Evolutionary conservation across 129 eudicot species (phyloP).

Genomic region (Heracleum sosnowskyi): DNA sequence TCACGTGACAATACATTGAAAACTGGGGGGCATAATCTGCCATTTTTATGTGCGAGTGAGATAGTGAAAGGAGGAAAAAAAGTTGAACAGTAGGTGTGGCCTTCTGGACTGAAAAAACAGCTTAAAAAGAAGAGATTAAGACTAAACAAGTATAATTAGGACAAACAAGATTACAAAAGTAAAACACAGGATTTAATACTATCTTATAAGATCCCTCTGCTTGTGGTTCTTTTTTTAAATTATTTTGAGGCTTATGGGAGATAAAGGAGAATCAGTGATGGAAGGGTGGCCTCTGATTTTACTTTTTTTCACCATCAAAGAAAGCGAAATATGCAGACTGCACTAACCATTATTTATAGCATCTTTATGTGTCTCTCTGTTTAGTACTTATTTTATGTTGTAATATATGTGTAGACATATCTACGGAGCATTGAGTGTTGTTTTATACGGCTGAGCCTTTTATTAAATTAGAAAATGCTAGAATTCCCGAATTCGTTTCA

Average conservation of each 20-base stretch:
- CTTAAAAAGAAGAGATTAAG: conserved; percentile 7
- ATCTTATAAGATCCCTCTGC: neutral
- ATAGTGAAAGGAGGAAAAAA: neutral
- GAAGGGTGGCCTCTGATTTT: neutral
- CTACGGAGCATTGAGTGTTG: neutral
- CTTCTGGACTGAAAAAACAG: conserved; percentile 1
- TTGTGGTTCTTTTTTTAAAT: neutral
- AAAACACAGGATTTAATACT: neutral
- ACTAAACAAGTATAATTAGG: neutral
- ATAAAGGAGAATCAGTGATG: neutral
- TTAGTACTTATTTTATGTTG: neutral
- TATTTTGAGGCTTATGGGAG: conserved; percentile 5
- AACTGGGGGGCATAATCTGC: neutral
- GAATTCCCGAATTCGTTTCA: no score
- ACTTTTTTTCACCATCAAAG: neutral
- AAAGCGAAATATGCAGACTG: neutral
- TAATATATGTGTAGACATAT: neutral
- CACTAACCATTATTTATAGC: neutral
- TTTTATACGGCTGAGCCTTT: neutral
- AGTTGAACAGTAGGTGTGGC: conserved; percentile 1
- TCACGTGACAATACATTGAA: neutral
- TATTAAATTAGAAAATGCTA: no score
- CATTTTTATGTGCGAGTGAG: neutral
- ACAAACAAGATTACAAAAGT: neutral
- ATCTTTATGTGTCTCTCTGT: neutral